Percentiles rank a stretch among this genome's conserved stretches.
phyloP scores from a whole-genome alignment of 208 protist species.

The Kentomonas sorsogonicus region DNA sequence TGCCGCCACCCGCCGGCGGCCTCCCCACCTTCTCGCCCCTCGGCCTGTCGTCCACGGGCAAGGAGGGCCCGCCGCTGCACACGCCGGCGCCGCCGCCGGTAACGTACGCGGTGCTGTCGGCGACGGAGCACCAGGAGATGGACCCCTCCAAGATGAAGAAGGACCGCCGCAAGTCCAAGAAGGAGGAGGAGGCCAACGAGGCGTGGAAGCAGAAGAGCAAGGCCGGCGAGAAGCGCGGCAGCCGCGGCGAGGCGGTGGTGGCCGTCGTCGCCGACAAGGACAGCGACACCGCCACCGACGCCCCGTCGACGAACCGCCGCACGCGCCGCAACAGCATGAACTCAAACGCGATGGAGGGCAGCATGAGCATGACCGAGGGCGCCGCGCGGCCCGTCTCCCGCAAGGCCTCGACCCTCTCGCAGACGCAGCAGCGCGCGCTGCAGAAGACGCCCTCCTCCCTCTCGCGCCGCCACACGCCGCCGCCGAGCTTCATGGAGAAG shows the following conservation, averaged over 20 bases:
- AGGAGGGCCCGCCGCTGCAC: neutral
- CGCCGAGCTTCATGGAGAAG: constrained; percentile 21
- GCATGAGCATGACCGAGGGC: too few species aligned
- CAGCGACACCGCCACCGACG: neutral
- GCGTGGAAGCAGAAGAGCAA: neutral
- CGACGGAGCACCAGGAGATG: neutral
- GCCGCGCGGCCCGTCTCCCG: constrained; percentile 22
- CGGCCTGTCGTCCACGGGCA: too few species aligned
- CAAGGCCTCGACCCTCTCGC: constrained; percentile 29
- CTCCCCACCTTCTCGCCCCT: too few species aligned
- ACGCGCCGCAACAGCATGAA: constrained; percentile 6
- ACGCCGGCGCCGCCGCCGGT: neutral
- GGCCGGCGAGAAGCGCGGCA: neutral
- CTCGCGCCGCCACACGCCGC: constrained; percentile 33
- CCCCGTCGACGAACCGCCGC: constrained; percentile 1
- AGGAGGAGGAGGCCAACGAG: neutral
- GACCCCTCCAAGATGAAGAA: neutral
- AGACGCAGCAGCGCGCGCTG: constrained; percentile 25
- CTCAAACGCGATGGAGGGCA: too few species aligned
- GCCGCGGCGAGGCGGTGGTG: neutral
- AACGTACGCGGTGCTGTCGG: neutral
- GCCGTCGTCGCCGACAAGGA: neutral
- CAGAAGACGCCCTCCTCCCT: constrained; percentile 25
- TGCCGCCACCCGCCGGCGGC: too few species aligned
- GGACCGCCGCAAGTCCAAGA: neutral